phyloP scores from a whole-genome alignment of 805 yeast species.

The Spathaspora gorwiae region DNA sequence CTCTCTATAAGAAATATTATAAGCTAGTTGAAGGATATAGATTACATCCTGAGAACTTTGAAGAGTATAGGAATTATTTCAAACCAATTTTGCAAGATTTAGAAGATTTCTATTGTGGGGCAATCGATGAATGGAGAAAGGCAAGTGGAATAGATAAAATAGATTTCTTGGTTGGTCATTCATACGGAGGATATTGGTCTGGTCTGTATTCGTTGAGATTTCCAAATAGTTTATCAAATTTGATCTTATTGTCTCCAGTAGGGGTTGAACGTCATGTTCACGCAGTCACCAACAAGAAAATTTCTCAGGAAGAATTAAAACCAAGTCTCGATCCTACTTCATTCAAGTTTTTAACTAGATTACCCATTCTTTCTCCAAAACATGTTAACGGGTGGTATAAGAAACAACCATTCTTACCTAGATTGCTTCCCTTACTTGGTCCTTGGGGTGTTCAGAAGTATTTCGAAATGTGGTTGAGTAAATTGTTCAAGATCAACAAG shows the following conservation, averaged over 20 bases:
- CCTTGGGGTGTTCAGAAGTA: slow-evolving; percentile 37
- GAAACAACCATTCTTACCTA: slow-evolving; percentile 42
- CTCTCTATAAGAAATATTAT: slow-evolving; percentile 35
- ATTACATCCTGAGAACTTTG: slow-evolving; percentile 21
- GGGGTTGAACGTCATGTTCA: slow-evolving; percentile 71
- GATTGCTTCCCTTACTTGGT: slow-evolving; percentile 42
- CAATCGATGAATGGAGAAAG: slow-evolving; percentile 63
- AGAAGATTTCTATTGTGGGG: slow-evolving; percentile 53
- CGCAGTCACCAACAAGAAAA: slow-evolving; percentile 45
- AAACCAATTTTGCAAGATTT: slow-evolving; percentile 37
- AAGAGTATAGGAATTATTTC: slow-evolving; percentile 30
- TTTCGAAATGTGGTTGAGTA: slow-evolving; percentile 37
- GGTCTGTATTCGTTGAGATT: slow-evolving; percentile 57
- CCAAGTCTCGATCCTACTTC: slow-evolving; percentile 43
- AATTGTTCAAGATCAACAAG: slow-evolving; percentile 36
- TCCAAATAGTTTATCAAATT: slow-evolving; percentile 48
- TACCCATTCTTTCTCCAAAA: slow-evolving; percentile 33
- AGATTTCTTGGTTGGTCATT: slow-evolving; percentile 66
- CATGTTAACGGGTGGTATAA: slow-evolving; percentile 34
- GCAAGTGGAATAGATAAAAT: slow-evolving; percentile 46
- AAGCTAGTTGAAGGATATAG: slow-evolving; percentile 34
- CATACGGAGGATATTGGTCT: slow-evolving; percentile 74
- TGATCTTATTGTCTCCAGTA: slow-evolving; percentile 68
- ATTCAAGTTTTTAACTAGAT: slow-evolving; percentile 44
- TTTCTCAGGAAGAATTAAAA: slow-evolving; percentile 7